Evolutionary conservation across 169 alveolate species (phyloP), one percentile per base, ranked within the genome.

Genomic region (Eimeria necatrix): DNA sequence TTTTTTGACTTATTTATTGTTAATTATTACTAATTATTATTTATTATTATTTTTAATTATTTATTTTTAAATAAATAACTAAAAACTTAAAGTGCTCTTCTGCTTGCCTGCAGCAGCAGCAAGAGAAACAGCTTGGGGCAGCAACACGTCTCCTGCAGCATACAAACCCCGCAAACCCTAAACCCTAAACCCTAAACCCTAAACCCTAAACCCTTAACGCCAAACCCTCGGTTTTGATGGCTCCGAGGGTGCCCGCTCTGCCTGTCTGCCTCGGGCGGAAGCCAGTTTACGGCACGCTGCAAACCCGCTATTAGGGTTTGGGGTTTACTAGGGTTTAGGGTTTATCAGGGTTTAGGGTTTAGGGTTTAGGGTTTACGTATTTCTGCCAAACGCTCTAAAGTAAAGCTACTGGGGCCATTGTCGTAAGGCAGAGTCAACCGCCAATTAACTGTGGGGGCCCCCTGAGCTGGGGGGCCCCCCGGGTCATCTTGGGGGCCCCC

Each of bases 341-440:
- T 56, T 56, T 56, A 32, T 32, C 41, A 56, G 64, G 64, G 85
- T 74, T 74, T 48, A 74, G 85, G 60, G 85, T 41, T 26, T 73
- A 46, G 85, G 76, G 26, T 64, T 22, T 64, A 64, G 76, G 85
- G 85, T 74, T 74, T 74, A 74, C 85, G 61, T 8, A 74, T 8
- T 74, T 74, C 85, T 4, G 85, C 12, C n/a, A 18, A 24, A 3
- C 60, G 56, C 59, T 32, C 85, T 16, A 74, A 6, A n/a, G 48
- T 49, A 32, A 26, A 74, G 32, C 26, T 12, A 18, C 48, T 74
- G 16, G 85, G 56, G 24, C 85, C 85, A 46, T 32, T 48, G 26
- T 74, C 59, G 41, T 74, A 74, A 4, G 85, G 14, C 4, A 41
- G 26, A 12, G 85, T 51, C 60, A 74, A 4, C 4, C 26, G 7